A percentile compares a stretch with the other conserved stretches of the same genome.
phyloP scores from a whole-genome alignment of 176 grass and related monocot species.

The Bolboschoenus planiculmis region DNA sequence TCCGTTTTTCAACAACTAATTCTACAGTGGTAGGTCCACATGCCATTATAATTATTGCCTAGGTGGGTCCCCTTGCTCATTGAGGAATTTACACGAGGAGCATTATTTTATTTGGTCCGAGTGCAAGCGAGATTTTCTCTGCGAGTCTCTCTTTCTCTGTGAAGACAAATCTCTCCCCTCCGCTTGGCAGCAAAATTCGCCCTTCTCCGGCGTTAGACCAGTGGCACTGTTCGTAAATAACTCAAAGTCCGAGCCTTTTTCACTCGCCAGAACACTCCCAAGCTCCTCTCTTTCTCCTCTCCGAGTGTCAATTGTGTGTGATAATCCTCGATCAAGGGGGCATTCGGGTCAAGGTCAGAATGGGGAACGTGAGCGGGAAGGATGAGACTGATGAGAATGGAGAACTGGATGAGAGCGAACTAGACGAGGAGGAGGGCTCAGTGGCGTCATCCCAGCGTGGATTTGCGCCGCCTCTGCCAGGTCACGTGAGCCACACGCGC shows the following conservation, averaged over 20 bases:
- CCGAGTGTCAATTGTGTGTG: not conserved
- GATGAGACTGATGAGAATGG: slow-evolving; percentile 49
- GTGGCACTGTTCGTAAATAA: slow-evolving; percentile 47
- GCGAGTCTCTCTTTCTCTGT: not conserved
- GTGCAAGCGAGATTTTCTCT: not conserved
- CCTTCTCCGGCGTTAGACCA: slow-evolving; percentile 30
- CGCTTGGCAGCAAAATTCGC: not conserved
- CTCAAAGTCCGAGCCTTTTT: not conserved
- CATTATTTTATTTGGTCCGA: not conserved
- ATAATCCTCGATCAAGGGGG: slow-evolving; percentile 22
- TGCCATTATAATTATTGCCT: not conserved
- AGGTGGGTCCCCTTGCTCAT: not conserved
- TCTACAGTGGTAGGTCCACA: not conserved
- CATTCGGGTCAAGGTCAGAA: slow-evolving; percentile 19
- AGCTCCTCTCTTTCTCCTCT: not conserved
- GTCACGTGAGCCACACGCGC: slow-evolving; percentile 24
- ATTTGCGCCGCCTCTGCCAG: slow-evolving; percentile 32
- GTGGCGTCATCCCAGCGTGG: slow-evolving; percentile 39
- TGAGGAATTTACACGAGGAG: not conserved
- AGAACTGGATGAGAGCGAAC: slow-evolving; percentile 29
- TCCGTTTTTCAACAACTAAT: slow-evolving; percentile 1
- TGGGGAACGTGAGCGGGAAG: slow-evolving; percentile 86
- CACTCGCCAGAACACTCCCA: not conserved
- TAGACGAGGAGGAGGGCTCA: slow-evolving; percentile 41
- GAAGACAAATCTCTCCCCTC: slow-evolving; percentile 3